phyloP scores from a whole-genome alignment of 2,329 filamentous ascomycete species.

The Xylaria sp. region DNA sequence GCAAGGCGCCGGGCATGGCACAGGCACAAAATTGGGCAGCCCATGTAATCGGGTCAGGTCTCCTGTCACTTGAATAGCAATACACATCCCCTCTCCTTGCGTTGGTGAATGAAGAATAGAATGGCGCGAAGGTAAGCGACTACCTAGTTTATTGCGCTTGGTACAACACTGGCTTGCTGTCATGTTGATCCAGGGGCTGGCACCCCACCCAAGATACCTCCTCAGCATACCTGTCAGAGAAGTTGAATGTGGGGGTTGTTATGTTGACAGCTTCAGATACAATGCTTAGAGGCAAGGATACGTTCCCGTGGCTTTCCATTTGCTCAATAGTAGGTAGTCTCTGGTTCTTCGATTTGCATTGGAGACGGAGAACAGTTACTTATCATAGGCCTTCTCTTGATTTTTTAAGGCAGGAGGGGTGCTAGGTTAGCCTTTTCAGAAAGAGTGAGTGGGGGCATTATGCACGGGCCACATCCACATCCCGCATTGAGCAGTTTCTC shows the following conservation, averaged over 20 bases:
- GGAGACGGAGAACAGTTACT: not conserved
- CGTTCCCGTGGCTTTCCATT: not conserved
- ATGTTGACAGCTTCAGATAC: not conserved
- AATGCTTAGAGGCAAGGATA: not conserved
- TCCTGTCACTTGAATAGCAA: not conserved
- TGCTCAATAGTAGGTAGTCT: not conserved
- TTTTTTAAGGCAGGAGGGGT: not conserved
- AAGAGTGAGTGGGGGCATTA: not conserved
- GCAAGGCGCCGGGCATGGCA: conserved; percentile 20
- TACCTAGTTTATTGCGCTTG: not conserved
- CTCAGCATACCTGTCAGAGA: conserved; percentile 14
- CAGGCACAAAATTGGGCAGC: not conserved
- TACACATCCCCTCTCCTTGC: not conserved
- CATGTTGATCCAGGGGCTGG: conserved; percentile 5
- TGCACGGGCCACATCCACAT: conserved; percentile 32
- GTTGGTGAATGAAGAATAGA: not conserved
- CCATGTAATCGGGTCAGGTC: conserved; percentile 10
- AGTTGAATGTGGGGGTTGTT: not conserved
- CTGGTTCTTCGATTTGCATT: not conserved
- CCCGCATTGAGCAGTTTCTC: conserved; percentile 24
- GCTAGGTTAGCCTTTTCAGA: too few relatives aligned
- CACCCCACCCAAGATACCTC: conserved; percentile 17
- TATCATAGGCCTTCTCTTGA: not conserved
- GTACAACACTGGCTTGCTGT: not conserved
- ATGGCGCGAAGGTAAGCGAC: not conserved